Evolutionary conservation across 805 yeast genomes (phyloP).

Genomic region (Metschnikowia similis): DNA sequence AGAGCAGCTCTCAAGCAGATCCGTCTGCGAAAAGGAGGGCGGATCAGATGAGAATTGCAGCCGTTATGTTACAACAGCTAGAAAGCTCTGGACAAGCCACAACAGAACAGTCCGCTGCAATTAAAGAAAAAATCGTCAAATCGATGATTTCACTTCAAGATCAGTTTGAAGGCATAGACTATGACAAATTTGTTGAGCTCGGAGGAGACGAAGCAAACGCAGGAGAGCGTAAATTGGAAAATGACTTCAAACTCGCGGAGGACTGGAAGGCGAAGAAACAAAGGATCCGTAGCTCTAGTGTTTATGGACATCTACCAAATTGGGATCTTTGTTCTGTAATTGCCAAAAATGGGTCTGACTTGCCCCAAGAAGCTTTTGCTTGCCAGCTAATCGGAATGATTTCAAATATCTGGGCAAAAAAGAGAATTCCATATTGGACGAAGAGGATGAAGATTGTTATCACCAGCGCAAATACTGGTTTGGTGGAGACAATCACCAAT

Average conservation of each 20-base stretch:
- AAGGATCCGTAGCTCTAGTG: slow-evolving; percentile 72
- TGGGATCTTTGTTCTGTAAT: slow-evolving; percentile 97
- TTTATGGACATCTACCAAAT: slow-evolving; percentile 78
- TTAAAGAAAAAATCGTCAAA: slow-evolving; percentile 20
- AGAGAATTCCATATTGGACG: slow-evolving; percentile 78
- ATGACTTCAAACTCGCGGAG: slow-evolving; percentile 89
- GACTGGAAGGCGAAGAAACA: slow-evolving; percentile 85
- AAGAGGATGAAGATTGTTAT: slow-evolving; percentile 88
- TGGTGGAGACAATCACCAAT: slow-evolving; percentile 94
- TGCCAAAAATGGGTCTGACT: slow-evolving; percentile 93
- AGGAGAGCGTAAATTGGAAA: slow-evolving; percentile 88
- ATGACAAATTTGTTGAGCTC: slow-evolving; percentile 13
- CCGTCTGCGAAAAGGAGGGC: slow-evolving; percentile 50
- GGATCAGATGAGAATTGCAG: slow-evolving; percentile 87
- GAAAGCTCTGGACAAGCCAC: slow-evolving; percentile 67
- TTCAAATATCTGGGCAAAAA: slow-evolving; percentile 74
- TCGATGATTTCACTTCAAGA: slow-evolving; percentile 38
- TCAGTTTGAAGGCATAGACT: slow-evolving; percentile 36
- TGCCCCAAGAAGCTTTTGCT: slow-evolving; percentile 97
- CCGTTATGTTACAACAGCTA: slow-evolving; percentile 88
- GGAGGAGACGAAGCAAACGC: slow-evolving; percentile 52
- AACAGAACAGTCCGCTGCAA: slow-evolving; percentile 31
- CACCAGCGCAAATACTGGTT: slow-evolving; percentile 85
- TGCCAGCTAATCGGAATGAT: slow-evolving; percentile 65
- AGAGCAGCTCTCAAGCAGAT: slow-evolving; percentile 31